phyloP scores from a whole-genome alignment of 2,329 filamentous ascomycete species.

The Exophiala sideris region DNA sequence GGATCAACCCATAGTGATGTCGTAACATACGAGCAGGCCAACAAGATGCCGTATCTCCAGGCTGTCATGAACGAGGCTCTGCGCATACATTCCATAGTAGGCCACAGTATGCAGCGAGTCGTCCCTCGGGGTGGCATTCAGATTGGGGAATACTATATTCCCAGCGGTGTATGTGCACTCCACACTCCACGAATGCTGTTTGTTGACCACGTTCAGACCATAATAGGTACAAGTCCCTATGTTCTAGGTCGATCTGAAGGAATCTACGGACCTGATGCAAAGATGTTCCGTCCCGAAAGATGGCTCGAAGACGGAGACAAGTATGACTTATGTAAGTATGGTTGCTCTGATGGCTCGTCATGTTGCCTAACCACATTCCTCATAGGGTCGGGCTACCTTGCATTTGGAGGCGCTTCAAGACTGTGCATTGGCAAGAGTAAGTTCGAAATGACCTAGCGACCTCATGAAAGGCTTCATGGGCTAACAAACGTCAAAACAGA shows the following conservation, averaged over 20 bases:
- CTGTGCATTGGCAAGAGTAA: conserved; percentile 22
- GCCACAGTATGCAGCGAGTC: conserved; percentile 49
- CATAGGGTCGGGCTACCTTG: conserved; percentile 3
- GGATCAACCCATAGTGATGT: no score
- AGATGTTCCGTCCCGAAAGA: conserved; percentile 29
- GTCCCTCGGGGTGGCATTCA: conserved; percentile 43
- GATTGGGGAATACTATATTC: conserved; percentile 35
- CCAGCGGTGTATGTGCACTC: conserved; percentile 27
- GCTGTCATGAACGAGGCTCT: conserved; percentile 53
- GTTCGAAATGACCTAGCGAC: neutral
- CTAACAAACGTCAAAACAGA: conserved; percentile 2
- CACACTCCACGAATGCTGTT: neutral
- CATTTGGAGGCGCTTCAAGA: conserved; percentile 22
- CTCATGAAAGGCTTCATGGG: neutral
- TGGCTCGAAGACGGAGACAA: conserved; percentile 35
- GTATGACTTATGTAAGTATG: no score
- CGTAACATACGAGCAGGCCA: conserved; percentile 21
- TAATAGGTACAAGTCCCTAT: conserved; percentile 38
- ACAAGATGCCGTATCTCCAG: conserved; percentile 42
- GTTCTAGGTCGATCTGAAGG: conserved; percentile 33
- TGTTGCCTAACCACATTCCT: neutral
- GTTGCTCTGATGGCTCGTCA: neutral
- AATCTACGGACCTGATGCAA: conserved; percentile 27
- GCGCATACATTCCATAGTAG: conserved; percentile 50
- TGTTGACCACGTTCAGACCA: neutral